A percentile compares a stretch with the other conserved stretches of the same genome.
Evolutionary conservation across 108 stramenopile species (phyloP).

Genomic region (Aurantiochytrium sp.): DNA sequence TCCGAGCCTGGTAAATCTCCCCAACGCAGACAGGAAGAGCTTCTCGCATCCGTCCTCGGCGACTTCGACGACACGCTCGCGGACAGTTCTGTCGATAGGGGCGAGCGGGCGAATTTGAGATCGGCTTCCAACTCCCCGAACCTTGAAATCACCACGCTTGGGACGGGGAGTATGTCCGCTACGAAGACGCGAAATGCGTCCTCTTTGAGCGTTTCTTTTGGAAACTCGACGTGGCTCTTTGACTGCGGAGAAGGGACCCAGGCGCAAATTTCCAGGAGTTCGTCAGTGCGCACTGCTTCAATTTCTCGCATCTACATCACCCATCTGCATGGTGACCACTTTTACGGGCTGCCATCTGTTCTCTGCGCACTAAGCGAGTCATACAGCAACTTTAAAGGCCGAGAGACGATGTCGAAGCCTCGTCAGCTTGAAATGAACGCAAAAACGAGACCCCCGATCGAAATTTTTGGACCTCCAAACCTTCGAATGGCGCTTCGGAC

Average conservation of each 20-base stretch:
- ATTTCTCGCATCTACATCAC: conserved; percentile 35
- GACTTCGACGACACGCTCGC: too few species aligned
- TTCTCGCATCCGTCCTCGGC: too few species aligned
- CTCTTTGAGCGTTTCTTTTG: background rate
- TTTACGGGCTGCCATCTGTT: conserved; percentile 35
- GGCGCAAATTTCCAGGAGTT: background rate
- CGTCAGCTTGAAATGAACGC: too few species aligned
- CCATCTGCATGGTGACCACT: conserved; percentile 41
- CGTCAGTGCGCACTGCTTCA: background rate
- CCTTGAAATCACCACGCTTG: background rate
- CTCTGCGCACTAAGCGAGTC: conserved; percentile 24
- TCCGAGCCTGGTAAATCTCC: too few species aligned
- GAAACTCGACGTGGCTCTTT: conserved; percentile 22
- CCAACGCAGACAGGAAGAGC: too few species aligned
- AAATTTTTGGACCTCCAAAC: background rate
- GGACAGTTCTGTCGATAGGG: background rate
- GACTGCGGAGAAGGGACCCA: conserved; percentile 42
- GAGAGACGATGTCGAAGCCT: too few species aligned
- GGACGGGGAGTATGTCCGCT: background rate
- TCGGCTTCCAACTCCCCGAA: background rate
- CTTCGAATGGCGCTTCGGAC: conserved; percentile 27
- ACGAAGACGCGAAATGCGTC: conserved; percentile 12
- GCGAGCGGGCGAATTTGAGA: background rate
- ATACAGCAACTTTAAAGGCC: too few species aligned
- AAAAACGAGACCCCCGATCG: background rate